These are phyloP conservation scores for Pythium folliculosum DNA, from an alignment of 352 stramenopile species.

Conservation along the genomic window DNA sequence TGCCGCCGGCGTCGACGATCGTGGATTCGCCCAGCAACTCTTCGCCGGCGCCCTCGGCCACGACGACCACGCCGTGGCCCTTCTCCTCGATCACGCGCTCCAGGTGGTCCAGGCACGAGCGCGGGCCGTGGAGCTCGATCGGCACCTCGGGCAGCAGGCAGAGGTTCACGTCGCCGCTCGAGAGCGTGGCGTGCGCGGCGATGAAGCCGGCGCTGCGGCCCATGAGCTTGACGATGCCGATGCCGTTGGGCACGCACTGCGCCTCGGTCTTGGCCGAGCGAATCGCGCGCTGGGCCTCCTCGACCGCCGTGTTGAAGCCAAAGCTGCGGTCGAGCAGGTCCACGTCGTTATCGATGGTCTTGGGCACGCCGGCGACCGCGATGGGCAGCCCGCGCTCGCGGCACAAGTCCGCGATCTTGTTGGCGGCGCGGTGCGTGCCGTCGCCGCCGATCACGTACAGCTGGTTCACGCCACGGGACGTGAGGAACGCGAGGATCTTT, in stretches of 20 bases:
- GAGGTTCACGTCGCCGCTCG: slow-evolving; percentile 97
- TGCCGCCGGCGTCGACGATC: slow-evolving; percentile 91
- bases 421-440: slow-evolving; percentile 96
- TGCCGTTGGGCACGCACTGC: slow-evolving; percentile 96
- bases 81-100: slow-evolving; percentile 92
- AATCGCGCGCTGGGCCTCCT: slow-evolving; percentile 95
- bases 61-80: slow-evolving; percentile 97
- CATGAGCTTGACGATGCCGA: slow-evolving; percentile 99
- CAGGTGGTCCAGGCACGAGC: slow-evolving; percentile 91
- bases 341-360: slow-evolving; percentile 99
- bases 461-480: slow-evolving; percentile 89
- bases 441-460: slow-evolving; percentile 98
- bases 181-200: slow-evolving; percentile 95
- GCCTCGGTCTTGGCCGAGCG: slow-evolving; percentile 91
- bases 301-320: slow-evolving; percentile 97
- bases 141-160: slow-evolving; percentile 97
- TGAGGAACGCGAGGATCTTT: slow-evolving; percentile 95
- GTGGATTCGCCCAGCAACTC: slow-evolving; percentile 92
- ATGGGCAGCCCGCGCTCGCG: slow-evolving; percentile 86
- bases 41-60: slow-evolving; percentile 96
- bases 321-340: slow-evolving; percentile 98
- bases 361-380: slow-evolving; percentile 95
- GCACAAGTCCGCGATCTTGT: slow-evolving; percentile 87
- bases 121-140: slow-evolving; percentile 93
- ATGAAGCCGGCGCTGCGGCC: slow-evolving; percentile 97